A percentile compares a stretch with the other conserved stretches of the same genome.
phyloP scores from a whole-genome alignment of 2,329 filamentous ascomycete species.

The Pseudogymnoascus sp. region DNA sequence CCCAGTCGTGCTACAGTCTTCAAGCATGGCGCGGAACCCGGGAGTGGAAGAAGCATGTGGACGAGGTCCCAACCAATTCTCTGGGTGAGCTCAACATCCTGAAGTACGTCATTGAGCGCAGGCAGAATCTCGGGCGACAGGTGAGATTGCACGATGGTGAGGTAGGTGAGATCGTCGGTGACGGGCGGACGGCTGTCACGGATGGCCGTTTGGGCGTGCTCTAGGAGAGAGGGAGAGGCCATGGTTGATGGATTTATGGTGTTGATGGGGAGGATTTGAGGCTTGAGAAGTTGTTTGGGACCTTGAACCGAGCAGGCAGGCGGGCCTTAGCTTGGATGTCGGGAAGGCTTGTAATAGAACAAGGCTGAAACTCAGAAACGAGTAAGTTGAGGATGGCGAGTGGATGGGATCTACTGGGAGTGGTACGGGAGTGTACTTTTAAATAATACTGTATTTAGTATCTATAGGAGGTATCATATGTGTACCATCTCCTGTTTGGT shows the following conservation, averaged over 20 bases:
- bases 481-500: neutral
- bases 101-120: conserved; percentile 57
- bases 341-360: neutral
- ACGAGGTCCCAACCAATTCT: conserved; percentile 82
- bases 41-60: conserved; percentile 59
- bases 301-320: neutral
- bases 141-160: conserved; percentile 69
- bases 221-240: conserved; percentile 11
- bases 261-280: neutral
- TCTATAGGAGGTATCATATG: too few species aligned
- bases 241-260: neutral
- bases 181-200: conserved; percentile 35
- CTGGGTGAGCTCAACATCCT: conserved; percentile 58
- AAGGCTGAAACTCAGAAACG: neutral
- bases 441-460: neutral
- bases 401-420: neutral
- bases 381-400: neutral
- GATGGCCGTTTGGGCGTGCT: conserved; percentile 22
- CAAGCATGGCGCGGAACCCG: conserved; percentile 56
- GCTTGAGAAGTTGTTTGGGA: neutral
- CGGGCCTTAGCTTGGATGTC: neutral
- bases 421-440: neutral
- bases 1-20: conserved; percentile 67
- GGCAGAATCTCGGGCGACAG: conserved; percentile 59
- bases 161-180: conserved; percentile 64